Conservation (phyloP, 148 eudicot genomes). For the Silene conica region DNA sequence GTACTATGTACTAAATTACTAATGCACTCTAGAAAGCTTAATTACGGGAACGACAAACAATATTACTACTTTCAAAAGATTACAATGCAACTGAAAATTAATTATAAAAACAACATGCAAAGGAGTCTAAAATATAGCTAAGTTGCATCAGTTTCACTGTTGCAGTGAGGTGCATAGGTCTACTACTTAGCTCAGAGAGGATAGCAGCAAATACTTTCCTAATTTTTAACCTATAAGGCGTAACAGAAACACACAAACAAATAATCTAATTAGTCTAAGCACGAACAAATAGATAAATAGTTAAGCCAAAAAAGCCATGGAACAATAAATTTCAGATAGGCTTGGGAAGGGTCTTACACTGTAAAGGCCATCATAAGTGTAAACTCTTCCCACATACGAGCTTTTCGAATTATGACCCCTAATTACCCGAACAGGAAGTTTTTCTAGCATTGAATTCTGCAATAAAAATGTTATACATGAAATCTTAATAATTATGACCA, state of each 20-base stretch:
- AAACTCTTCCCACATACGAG: slow-evolving; percentile 37
- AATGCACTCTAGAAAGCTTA: too few relatives aligned
- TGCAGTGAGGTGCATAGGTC: not conserved
- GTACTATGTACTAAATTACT: not conserved
- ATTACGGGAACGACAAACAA: too few relatives aligned
- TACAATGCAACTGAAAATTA: not conserved
- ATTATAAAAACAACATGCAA: not conserved
- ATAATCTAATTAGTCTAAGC: not conserved
- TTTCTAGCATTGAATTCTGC: slow-evolving; percentile 51
- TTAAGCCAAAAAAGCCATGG: not conserved
- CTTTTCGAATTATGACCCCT: slow-evolving; percentile 39
- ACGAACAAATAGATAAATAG: not conserved
- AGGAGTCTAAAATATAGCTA: not conserved
- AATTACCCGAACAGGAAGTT: slow-evolving; percentile 45
- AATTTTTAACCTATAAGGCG: not conserved
- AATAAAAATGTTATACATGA: not conserved
- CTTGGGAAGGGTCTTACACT: slow-evolving; percentile 32
- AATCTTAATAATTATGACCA: not conserved
- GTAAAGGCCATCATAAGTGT: slow-evolving; percentile 57
- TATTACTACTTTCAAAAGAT: too few relatives aligned
- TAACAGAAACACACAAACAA: not conserved
- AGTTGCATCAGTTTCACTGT: not conserved
- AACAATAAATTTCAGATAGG: not conserved
- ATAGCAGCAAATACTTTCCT: not conserved
- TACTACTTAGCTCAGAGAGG: not conserved